Base-by-base conservation (phyloP, 192 early-diverging fungal species). In the Linnemannia zychae region DNA sequence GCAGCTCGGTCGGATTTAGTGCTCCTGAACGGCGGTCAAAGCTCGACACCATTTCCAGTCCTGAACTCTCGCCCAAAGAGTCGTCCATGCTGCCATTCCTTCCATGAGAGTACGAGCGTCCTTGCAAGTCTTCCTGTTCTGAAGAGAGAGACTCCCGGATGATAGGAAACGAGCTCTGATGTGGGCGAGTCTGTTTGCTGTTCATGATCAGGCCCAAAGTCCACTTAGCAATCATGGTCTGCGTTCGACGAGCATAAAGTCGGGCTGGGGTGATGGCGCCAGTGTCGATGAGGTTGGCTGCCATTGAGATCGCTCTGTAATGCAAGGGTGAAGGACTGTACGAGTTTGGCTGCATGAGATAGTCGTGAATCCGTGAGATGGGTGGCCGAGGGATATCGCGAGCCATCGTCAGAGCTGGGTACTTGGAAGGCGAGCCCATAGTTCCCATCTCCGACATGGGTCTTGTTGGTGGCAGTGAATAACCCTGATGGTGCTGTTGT, bases 171-270 rank as follows among this genome's bases (percentile, higher is more conserved):
- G 70, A 74, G 33, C 72, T 72, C 9, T 57, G 53, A 0, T 67
- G 12, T 11, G 77, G 68, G n/a, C 70, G 67, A 38, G 57, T 67
- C 9, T 33, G 38, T 36, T 72, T 85, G 38, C 69, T 85, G 50
- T 85, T 85, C 83, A 85, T 79, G 22, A 85, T 79, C 66, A 85
- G 40, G 18, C 83, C 77, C 13, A 85, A 17, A 4, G 83, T 85
- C 83, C 83, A 85, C 46, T 79, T 85, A 22, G 83, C 83, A 52
- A 85, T 85, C 83, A 85, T 85, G 46, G 77, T 79, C 68, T 85
- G 83, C 2, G 83, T 85, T 49, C 83, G 67, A 15, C 78, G 74
- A 9, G 83, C 83, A 33, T 85, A 85, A 3, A 85, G 67, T 37
- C 76, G 79, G 0, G 83, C 83, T 16, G 83, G 83, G 1, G 83